These are phyloP conservation scores for Colletotrichum musicola DNA, from an alignment of 2,329 filamentous ascomycete species.

Conservation along the genomic window DNA sequence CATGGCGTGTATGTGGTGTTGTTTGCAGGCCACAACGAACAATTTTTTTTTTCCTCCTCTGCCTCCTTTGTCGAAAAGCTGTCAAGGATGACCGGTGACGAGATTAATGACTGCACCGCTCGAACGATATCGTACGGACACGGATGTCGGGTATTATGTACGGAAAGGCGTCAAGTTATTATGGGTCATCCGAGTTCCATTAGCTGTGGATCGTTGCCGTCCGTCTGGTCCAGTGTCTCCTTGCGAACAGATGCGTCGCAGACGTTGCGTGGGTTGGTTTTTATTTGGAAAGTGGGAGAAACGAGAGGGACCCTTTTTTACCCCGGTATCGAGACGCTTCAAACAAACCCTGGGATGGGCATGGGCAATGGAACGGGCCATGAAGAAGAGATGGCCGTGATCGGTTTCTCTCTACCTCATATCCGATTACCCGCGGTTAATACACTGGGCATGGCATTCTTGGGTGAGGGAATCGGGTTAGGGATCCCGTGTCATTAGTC, in stretches of 20 bases:
- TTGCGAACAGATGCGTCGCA: conserved; percentile 17
- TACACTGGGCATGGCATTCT: neutral
- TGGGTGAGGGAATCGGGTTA: neutral
- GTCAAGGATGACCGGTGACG: neutral
- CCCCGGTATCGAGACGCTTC: conserved; percentile 8
- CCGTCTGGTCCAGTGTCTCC: neutral
- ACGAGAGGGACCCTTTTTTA: neutral
- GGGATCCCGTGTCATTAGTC: conserved; percentile 23
- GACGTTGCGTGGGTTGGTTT: neutral
- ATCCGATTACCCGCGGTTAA: neutral
- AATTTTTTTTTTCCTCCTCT: neutral
- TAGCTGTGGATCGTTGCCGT: conserved; percentile 22
- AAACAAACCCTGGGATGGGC: neutral
- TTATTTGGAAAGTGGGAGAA: conserved; percentile 13
- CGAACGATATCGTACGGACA: neutral
- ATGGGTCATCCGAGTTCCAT: conserved; percentile 35
- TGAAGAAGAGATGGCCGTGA: too few relatives aligned
- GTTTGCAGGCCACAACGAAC: neutral
- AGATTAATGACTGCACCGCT: neutral
- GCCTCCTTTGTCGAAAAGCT: neutral
- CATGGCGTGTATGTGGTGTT: neutral
- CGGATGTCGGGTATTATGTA: conserved; percentile 32
- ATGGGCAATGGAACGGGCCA: too few relatives aligned
- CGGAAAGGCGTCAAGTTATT: conserved; percentile 9
- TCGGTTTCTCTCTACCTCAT: neutral